Evolutionary conservation across 2,329 filamentous ascomycete genomes (phyloP), one percentile per base, ranked within the genome.

Genomic region (Cadophora gregata): DNA sequence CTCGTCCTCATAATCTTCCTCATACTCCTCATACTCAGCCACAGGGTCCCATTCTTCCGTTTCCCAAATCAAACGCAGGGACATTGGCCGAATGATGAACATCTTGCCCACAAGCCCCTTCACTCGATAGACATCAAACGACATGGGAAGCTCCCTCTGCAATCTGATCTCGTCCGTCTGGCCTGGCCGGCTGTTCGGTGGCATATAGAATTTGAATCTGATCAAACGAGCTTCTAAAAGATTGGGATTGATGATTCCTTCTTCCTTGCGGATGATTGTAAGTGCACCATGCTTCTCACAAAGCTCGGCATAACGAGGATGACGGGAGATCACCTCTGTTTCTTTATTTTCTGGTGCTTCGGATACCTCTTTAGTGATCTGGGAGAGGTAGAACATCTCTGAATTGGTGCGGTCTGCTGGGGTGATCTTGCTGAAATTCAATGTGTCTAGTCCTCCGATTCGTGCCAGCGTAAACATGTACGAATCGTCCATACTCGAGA

Each of bases 31-130:
- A 71, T 88, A 86, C 68, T 86, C 84, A 9, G 85, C 85, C 0
- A 93, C 88, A 0, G 92, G 92, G 77, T 97, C 93, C 88, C 91
- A 93, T 78, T 97, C 94, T 24, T 93, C 92, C 9, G 93, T 97
- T 80, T 97, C 93, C 91, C 93, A 97, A 0, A 96, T 81, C 59
- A 98, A 78, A 48, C 83, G 84, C 67, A 95, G 80, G 50, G 80
- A 80, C 69, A 93, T 82, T 0, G 93, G 91, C 56, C 83, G 79
- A 12, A 91, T 72, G 0, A 80, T 82, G 74, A 96, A 93, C n/a
- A 90, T 77, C 70, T 86, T 89, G 0, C 89, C 90, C 0, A 93
- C 90, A 9, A 96, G 83, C 0, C 92, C 91, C 75, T 96, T 91
- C 19, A 97, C 86, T 3, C 88, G 85, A 74, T 97, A 98, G 6